phyloP scores from a whole-genome alignment of 2,329 filamentous ascomycete species.

The Exophiala lecanii-corni region DNA sequence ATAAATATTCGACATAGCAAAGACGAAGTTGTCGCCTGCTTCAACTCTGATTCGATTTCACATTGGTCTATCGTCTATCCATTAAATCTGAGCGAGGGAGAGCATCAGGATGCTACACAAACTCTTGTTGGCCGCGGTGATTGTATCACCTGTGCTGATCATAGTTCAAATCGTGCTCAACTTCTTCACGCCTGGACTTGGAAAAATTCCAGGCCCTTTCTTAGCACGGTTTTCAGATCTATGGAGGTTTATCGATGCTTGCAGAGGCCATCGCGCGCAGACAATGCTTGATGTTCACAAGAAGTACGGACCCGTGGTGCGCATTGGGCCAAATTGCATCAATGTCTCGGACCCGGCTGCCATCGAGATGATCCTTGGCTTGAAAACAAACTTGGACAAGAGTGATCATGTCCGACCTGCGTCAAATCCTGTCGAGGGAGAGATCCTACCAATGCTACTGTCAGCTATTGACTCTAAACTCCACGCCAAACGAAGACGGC shows the following conservation, averaged over 20 bases:
- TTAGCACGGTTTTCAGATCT: conserved; percentile 24
- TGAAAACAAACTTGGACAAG: conserved; percentile 7
- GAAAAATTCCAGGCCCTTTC: conserved; percentile 27
- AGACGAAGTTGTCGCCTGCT: background rate
- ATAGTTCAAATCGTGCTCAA: conserved; percentile 1
- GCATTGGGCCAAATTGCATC: conserved; percentile 28
- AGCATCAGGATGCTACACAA: background rate
- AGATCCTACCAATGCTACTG: conserved; percentile 67
- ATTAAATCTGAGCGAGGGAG: background rate
- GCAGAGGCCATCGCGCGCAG: conserved; percentile 15
- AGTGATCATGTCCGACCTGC: conserved; percentile 1
- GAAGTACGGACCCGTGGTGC: conserved; percentile 25
- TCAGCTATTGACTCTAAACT: conserved; percentile 67
- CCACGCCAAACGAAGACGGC: conserved; percentile 67
- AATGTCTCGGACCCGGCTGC: conserved; percentile 23
- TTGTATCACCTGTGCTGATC: background rate
- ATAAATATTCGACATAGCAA: background rate
- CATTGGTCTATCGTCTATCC: no score
- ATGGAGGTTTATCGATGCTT: conserved; percentile 23
- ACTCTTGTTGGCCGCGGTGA: background rate
- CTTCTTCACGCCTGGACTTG: conserved; percentile 30
- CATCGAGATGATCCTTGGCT: conserved; percentile 23
- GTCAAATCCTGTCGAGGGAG: conserved; percentile 47
- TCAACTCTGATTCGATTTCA: no score
- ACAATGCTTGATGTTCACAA: conserved; percentile 16